Base-by-base conservation (phyloP, 176 grass and related monocot species). In the Bothriochloa decipiens region DNA sequence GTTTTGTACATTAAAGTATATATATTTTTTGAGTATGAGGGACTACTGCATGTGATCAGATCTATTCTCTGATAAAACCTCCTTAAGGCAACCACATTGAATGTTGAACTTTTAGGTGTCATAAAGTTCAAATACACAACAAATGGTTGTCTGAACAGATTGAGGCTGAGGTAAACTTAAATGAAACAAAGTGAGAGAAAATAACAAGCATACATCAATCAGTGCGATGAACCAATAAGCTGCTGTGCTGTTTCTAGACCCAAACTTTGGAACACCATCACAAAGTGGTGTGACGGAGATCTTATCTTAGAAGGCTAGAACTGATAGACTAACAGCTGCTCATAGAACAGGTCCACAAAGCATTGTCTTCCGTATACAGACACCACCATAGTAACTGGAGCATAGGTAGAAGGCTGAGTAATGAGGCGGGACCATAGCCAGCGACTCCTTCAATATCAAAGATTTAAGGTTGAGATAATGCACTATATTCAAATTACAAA, bases 301-400 rank as follows among this genome's bases (percentile, higher is more conserved):
- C n/a, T 47, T 58, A 10, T 58, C 22, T 22, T 58, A 58, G 8
- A 65, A 36, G 35, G 18, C 15, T 61, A 77, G 29, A 77, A 82
- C 26, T 27, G 18, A 60, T 65, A 15, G 33, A 78, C 92, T 93
- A 89, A 93, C 92, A 97, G 53, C 85, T 93, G 88, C 36, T 91
- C 90, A 45, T 91, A 97, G 80, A 91, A 97, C 62, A 97, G 81
- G 78, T 97, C 89, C 87, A 95, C 93, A n/a, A 71, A 97, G 92
- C 95, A 97, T 93, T 11, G 85, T 95, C 65, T 97, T 97, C 68
- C 92, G 89, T 65, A 91, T 95, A 63, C 91, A 86, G 1, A 95
- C 93, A 72, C 96, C 91, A 87, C 91, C 93, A 81, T 94, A 95
- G 1, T 92, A 36, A 98, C 89, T 1, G 83, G 80, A 70, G 93